phyloP scores from a whole-genome alignment of 2,329 filamentous ascomycete species.

The Sclerotinia minor region DNA sequence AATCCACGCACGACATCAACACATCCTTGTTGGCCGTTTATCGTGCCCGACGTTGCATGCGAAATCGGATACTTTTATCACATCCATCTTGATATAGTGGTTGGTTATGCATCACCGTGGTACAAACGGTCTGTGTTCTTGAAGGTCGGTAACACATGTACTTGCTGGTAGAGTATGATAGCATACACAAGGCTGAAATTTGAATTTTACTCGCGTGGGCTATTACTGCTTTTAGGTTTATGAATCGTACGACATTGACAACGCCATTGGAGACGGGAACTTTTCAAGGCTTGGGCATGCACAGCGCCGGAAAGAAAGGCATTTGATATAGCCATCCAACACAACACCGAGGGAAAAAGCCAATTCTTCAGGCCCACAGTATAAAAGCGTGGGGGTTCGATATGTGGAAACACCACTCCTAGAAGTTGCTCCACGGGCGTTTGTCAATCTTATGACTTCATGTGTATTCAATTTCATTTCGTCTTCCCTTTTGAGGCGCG shows the following conservation, averaged over 20 bases:
- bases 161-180: background rate
- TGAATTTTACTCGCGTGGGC: constrained; percentile 13
- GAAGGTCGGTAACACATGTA: background rate
- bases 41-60: constrained; percentile 2
- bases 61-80: background rate
- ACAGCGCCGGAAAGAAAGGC: background rate
- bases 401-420: background rate
- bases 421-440: background rate
- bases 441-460: constrained; percentile 7
- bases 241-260: background rate
- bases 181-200: constrained; percentile 5
- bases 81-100: background rate
- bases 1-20: background rate
- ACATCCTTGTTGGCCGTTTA: background rate
- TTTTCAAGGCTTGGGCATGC: constrained; percentile 2
- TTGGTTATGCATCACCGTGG: background rate
- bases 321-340: background rate
- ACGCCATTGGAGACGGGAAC: background rate
- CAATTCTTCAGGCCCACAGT: background rate
- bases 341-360: background rate
- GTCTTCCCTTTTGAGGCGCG: background rate
- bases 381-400: constrained; percentile 1
- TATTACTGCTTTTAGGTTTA: constrained; percentile 1
- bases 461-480: background rate
- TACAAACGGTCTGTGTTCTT: background rate